phyloP scores from a whole-genome alignment of 2,329 filamentous ascomycete species.

The Aspergillus aculeatinus region DNA sequence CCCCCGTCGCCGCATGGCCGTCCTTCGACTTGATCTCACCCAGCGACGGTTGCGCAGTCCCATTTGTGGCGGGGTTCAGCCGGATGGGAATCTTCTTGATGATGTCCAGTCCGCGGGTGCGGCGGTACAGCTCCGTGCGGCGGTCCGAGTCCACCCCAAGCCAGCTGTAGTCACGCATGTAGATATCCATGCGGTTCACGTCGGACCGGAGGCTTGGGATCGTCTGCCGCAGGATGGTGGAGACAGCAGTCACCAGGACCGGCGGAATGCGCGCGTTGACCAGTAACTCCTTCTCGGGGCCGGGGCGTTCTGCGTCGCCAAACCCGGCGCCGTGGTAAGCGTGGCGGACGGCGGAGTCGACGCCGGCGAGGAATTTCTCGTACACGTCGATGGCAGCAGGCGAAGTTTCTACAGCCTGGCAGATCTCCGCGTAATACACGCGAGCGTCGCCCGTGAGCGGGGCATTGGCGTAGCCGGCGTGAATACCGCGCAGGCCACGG shows the following conservation, averaged over 20 bases:
- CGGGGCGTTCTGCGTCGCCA: slow-evolving; percentile 46
- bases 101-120: slow-evolving; percentile 59
- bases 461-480: slow-evolving; percentile 43
- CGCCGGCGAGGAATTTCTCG: slow-evolving; percentile 62
- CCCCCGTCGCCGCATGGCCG: not conserved
- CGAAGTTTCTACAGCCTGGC: slow-evolving; percentile 52
- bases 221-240: slow-evolving; percentile 48
- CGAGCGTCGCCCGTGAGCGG: slow-evolving; percentile 39
- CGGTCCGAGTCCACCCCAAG: slow-evolving; percentile 64
- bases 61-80: not conserved
- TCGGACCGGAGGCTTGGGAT: slow-evolving; percentile 59
- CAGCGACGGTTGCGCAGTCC: too few relatives aligned
- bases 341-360: slow-evolving; percentile 64
- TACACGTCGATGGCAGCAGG: slow-evolving; percentile 62
- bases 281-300: slow-evolving; percentile 54
- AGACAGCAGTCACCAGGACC: slow-evolving; percentile 50
- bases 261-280: slow-evolving; percentile 53
- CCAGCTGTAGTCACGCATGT: slow-evolving; percentile 70
- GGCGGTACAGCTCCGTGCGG: slow-evolving; percentile 59
- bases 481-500: slow-evolving; percentile 61
- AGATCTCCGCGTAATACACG: slow-evolving; percentile 53
- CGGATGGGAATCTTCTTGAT: slow-evolving; percentile 50
- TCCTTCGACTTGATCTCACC: slow-evolving; percentile 2
- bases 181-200: slow-evolving; percentile 66
- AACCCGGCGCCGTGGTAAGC: slow-evolving; percentile 53